These are phyloP conservation scores for Paramecium sonneborni DNA, from an alignment of 73 alveolate genomes.

Conservation along the genomic window DNA sequence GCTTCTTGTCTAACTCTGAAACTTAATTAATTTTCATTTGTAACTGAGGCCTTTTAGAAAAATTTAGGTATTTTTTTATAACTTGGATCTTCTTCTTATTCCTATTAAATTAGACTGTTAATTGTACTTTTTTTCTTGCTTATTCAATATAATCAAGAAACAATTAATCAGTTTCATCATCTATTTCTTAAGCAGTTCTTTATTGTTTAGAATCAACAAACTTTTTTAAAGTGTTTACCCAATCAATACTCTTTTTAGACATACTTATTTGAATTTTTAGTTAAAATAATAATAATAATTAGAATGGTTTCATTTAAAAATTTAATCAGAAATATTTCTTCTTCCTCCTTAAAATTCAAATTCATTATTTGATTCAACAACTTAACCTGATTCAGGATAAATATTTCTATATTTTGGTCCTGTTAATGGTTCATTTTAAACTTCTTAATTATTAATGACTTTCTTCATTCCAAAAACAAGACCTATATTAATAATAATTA, in stretches of 20 bases:
- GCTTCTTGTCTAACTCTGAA: conserved; percentile 94
- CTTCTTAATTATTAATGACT: not conserved
- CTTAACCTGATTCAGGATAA: conserved; percentile 38
- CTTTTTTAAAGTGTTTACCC: conserved; percentile 54
- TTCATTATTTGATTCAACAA: conserved; percentile 26
- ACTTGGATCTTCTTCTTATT: conserved; percentile 81
- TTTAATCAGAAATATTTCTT: conserved; percentile 43
- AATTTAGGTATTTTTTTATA: conserved; percentile 89
- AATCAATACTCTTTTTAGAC: conserved; percentile 30
- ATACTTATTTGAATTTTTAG: not conserved
- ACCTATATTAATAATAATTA: not conserved
- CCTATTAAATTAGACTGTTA: conserved; percentile 46
- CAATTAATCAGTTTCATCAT: conserved; percentile 84
- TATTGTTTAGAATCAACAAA: conserved; percentile 58
- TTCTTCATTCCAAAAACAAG: conserved; percentile 78
- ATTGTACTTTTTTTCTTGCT: conserved; percentile 69
- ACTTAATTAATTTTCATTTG: conserved; percentile 83
- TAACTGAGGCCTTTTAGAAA: conserved; percentile 83
- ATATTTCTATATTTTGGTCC: conserved; percentile 31
- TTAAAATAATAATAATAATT: not conserved
- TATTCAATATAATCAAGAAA: conserved; percentile 86
- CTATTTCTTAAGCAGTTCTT: conserved; percentile 73
- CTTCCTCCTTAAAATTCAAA: conserved; percentile 43
- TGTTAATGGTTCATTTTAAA: not conserved
- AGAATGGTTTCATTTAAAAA: not conserved